Evolutionary conservation across 2,329 filamentous ascomycete species (phyloP).

Genomic region (Bipolaris zeicola): DNA sequence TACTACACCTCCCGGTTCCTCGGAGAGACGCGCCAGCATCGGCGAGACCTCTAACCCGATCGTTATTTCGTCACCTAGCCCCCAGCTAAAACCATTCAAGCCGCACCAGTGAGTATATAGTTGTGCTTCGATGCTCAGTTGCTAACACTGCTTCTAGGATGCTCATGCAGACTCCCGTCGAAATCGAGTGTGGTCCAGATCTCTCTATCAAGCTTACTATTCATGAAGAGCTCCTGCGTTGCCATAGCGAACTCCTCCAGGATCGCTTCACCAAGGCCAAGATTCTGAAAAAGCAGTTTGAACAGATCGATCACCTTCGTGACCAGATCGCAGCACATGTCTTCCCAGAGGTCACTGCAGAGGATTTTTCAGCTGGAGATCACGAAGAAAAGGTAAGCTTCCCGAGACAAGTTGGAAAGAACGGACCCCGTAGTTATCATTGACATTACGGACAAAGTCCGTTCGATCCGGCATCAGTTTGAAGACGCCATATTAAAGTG

Average conservation of each 20-base stretch:
- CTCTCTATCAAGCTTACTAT: not conserved
- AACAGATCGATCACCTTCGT: not conserved
- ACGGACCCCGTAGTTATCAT: not conserved
- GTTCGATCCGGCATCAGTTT: not conserved
- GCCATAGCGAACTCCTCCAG: not conserved
- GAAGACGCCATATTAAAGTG: not conserved
- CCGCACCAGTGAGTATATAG: not conserved
- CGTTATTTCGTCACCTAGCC: not conserved
- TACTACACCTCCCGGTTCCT: not conserved
- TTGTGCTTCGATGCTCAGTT: not conserved
- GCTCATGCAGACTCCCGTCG: not conserved
- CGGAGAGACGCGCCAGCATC: not conserved
- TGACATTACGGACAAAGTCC: not conserved
- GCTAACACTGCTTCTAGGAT: not conserved
- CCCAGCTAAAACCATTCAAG: not conserved
- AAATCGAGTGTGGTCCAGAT: not conserved
- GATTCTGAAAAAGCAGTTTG: not conserved
- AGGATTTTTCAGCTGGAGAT: not conserved
- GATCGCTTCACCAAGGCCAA: not conserved
- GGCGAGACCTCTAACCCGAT: not conserved
- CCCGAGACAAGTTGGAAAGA: not conserved
- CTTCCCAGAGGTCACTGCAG: not conserved
- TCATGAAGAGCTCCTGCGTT: not conserved
- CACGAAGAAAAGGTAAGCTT: not conserved
- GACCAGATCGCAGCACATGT: not conserved